These are phyloP conservation scores for Globisporangium cystogenes DNA, from an alignment of 352 stramenopile species.

Conservation along the genomic window DNA sequence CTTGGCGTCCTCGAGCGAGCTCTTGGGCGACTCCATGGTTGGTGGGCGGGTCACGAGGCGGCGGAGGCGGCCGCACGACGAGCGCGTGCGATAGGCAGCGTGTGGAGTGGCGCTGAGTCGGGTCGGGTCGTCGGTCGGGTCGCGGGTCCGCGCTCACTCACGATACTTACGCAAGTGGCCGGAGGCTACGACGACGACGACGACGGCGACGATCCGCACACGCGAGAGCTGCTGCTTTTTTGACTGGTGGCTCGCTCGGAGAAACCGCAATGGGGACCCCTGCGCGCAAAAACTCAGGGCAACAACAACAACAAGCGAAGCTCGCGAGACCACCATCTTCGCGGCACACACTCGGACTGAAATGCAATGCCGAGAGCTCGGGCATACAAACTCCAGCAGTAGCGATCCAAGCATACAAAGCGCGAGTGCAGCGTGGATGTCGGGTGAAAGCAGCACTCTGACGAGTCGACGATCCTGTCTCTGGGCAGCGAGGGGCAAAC, in stretches of 20 bases:
- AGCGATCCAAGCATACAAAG: constrained; percentile 11
- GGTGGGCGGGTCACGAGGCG: too few relatives aligned
- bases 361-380: constrained; percentile 4
- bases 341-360: constrained; percentile 4
- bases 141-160: constrained; percentile 9
- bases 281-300: constrained; percentile 10
- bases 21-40: constrained; percentile 18
- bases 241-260: constrained; percentile 5
- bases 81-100: neutral
- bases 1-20: constrained; percentile 40
- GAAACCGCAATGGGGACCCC: constrained; percentile 11
- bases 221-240: neutral
- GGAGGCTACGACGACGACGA: neutral
- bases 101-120: neutral
- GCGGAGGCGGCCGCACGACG: too few relatives aligned
- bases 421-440: neutral
- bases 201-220: neutral
- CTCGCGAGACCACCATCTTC: constrained; percentile 9
- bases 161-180: constrained; percentile 19
- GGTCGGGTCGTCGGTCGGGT: neutral
- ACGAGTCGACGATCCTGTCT: neutral
- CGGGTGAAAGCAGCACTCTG: neutral
- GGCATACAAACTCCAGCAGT: constrained; percentile 6
- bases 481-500: too few relatives aligned
- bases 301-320: neutral